These are phyloP conservation scores for Sporothrix mexicana DNA, from an alignment of 2,329 filamentous ascomycete genomes.

Conservation along the genomic window DNA sequence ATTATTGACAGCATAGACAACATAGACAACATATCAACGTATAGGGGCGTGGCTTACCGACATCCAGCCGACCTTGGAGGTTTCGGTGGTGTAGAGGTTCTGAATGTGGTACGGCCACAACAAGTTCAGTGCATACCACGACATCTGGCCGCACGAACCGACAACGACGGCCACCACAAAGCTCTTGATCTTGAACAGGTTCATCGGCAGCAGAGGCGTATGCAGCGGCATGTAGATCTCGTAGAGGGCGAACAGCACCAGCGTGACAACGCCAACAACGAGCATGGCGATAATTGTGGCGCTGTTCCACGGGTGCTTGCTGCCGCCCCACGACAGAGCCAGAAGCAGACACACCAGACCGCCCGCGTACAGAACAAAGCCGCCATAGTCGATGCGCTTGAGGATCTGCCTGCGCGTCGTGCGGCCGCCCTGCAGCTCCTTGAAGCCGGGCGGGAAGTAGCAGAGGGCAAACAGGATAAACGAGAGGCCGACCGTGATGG, in stretches of 20 bases:
- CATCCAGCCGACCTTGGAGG: conserved; percentile 30
- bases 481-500: conserved; percentile 22
- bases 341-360: conserved; percentile 22
- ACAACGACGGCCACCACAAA: conserved; percentile 29
- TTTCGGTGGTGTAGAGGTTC: conserved; percentile 31
- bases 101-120: conserved; percentile 28
- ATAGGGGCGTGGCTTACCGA: no score
- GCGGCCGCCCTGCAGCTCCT: conserved; percentile 19
- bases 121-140: conserved; percentile 25
- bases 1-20: no score
- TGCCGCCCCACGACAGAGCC: conserved; percentile 28
- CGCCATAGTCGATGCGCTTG: conserved; percentile 28
- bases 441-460: conserved; percentile 29
- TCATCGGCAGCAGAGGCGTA: conserved; percentile 26
- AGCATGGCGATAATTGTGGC: conserved; percentile 10
- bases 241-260: conserved; percentile 15
- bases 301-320: conserved; percentile 26
- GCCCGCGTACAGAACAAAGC: conserved; percentile 22
- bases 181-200: conserved; percentile 23
- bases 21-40: no score
- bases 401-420: conserved; percentile 3
- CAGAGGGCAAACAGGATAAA: conserved; percentile 26
- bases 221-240: conserved; percentile 27
- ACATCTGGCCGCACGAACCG: conserved; percentile 29
- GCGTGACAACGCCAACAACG: background rate